Conservation (phyloP, 805 yeast species). For the Starmerella roubikii region DNA sequence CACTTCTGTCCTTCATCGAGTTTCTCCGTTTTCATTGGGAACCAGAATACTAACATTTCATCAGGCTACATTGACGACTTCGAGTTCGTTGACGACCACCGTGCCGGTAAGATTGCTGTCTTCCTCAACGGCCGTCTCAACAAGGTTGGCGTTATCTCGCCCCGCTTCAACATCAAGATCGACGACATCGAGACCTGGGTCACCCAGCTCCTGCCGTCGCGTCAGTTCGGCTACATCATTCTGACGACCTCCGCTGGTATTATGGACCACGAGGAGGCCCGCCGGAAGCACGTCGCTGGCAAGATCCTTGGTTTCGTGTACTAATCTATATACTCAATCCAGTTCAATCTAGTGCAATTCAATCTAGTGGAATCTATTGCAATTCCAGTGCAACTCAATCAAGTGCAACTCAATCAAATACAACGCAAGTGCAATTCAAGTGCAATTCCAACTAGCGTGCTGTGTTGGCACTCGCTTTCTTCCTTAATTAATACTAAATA, state of each 20-base stretch:
- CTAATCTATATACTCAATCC: constrained; percentile 32
- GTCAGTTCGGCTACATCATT: constrained; percentile 97
- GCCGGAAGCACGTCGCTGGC: constrained; percentile 99
- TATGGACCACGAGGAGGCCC: constrained; percentile 99
- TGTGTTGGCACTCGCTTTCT: too few species aligned
- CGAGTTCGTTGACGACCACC: constrained; percentile 97
- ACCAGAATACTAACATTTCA: constrained; percentile 14
- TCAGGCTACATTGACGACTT: constrained; percentile 90
- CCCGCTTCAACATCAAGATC: constrained; percentile 95
- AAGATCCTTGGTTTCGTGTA: constrained; percentile 96
- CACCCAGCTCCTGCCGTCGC: constrained; percentile 94
- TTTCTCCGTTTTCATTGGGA: background rate
- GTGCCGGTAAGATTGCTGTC: constrained; percentile 94
- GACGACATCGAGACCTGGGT: constrained; percentile 97
- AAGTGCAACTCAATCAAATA: too few species aligned
- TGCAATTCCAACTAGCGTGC: too few species aligned
- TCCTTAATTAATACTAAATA: too few species aligned
- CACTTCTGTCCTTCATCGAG: background rate
- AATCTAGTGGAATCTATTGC: too few species aligned
- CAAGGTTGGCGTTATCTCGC: constrained; percentile 98
- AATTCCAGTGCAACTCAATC: too few species aligned
- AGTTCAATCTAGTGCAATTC: too few species aligned
- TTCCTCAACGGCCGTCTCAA: constrained; percentile 95
- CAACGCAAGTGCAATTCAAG: too few species aligned
- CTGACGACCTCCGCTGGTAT: constrained; percentile 98